Evolutionary conservation across 371 early-diverging fungal genomes (phyloP), one percentile per base, ranked within the genome.

Genomic region (Coemansia sp.): DNA sequence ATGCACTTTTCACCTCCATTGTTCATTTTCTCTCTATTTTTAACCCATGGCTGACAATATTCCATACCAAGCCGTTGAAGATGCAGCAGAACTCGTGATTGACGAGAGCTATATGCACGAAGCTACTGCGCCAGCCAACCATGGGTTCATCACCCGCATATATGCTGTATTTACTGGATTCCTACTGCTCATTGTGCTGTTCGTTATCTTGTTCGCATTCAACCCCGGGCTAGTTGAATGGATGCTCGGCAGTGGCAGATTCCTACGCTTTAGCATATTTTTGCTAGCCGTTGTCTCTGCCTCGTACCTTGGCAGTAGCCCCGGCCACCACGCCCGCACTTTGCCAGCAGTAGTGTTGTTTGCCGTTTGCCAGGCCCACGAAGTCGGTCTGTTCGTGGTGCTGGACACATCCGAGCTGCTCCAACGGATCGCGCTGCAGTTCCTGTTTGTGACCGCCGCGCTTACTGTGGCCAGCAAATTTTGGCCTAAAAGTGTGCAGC

Each of bases 121-220:
- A 5, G 37, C 8, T 24, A 18, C 18, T 12, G 54, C 10, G 54
- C 40, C 24, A 10, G 5, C 16, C 7, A 14, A 9, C 34, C 36
- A 39, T 4, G 14, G 24, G 5, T 54, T 37, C 29, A 39, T 53
- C 38, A 53, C 53, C 53, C 12, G 38, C 38, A 36, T 53, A 6
- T 53, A 53, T 10, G 53, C 53, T 9, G 7, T 53, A 18, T 53
- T 53, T 29, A 18, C 53, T 10, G 36, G 29, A 9, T n/a, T 18
- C 9, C 5, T 53, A 29, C 38, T 53, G 6, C 53, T 53, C 3
- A 24, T 37, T 8, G 10, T 10, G 7, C 53, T 37, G 11, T 53
- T 53, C 18, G 9, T 18, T 8, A 3, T 16, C 8, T 0, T 53
- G 38, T 53, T 38, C 12, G 3, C 24, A 4, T 14, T 39, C 24